These are phyloP conservation scores for Pulveroboletus ravenelii DNA, from an alignment of 768 basidiomycete species.

Conservation along the genomic window DNA sequence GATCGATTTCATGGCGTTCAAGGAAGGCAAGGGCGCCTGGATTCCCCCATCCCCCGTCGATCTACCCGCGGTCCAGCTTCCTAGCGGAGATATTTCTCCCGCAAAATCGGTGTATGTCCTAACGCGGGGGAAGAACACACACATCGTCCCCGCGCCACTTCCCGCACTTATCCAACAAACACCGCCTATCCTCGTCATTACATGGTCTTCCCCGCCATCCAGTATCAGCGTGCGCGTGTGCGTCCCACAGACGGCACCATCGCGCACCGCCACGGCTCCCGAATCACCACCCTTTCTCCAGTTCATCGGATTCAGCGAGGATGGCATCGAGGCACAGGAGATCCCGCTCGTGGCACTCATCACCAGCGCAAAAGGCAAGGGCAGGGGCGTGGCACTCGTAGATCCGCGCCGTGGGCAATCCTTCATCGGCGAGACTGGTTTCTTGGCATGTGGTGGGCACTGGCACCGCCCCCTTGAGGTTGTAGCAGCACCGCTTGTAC, in stretches of 20 bases:
- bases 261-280: not conserved
- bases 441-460: conserved; percentile 42
- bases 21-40: conserved; percentile 30
- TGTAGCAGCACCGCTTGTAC: conserved; percentile 27
- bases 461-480: conserved; percentile 36
- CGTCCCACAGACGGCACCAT: conserved; percentile 22
- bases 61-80: conserved; percentile 18
- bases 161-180: conserved; percentile 44
- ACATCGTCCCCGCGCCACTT: conserved; percentile 63
- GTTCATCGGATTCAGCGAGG: conserved; percentile 61
- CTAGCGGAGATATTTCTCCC: conserved; percentile 17
- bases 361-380: conserved; percentile 31
- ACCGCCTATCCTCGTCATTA: conserved; percentile 50
- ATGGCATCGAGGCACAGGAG: conserved; percentile 75
- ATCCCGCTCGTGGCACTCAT: conserved; percentile 47
- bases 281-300: conserved; percentile 51
- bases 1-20: conserved; percentile 40
- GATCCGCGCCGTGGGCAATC: conserved; percentile 52
- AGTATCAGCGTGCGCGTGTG: conserved; percentile 52
- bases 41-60: conserved; percentile 24
- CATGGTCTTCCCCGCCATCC: conserved; percentile 57
- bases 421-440: conserved; percentile 58
- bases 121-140: conserved; percentile 65
- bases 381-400: conserved; percentile 32
- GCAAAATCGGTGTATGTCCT: conserved; percentile 53